Conservation (phyloP, 1,284 basidiomycete species). For the Pseudozyma hubeiensis region DNA sequence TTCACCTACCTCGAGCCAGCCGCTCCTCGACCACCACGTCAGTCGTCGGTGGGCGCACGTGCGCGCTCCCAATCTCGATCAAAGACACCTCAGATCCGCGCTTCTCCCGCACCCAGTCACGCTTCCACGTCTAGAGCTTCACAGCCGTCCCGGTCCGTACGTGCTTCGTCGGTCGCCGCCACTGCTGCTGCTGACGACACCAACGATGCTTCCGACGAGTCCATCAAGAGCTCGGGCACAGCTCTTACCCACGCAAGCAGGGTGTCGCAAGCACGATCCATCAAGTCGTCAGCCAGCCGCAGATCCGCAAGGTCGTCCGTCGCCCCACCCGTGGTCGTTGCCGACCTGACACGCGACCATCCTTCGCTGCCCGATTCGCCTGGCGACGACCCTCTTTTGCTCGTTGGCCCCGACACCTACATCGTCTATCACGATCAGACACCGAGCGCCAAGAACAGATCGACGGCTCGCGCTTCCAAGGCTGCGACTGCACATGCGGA, state of each 20-base stretch:
- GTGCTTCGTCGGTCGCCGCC: constrained; percentile 12
- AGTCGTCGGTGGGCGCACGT: constrained; percentile 11
- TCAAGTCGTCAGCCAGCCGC: not conserved
- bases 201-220: constrained; percentile 25
- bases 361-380: constrained; percentile 46
- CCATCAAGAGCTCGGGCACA: constrained; percentile 33
- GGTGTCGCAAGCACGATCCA: constrained; percentile 8
- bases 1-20: constrained; percentile 43
- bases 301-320: constrained; percentile 17
- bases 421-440: constrained; percentile 37
- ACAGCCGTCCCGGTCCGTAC: constrained; percentile 10
- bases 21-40: constrained; percentile 13
- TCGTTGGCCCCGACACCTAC: constrained; percentile 39
- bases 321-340: constrained; percentile 24
- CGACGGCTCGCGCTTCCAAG: constrained; percentile 1
- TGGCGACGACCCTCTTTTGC: constrained; percentile 48
- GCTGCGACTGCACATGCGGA: not conserved
- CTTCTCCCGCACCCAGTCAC: constrained; percentile 25
- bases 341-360: constrained; percentile 35
- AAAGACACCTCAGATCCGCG: constrained; percentile 32
- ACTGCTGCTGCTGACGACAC: constrained; percentile 12
- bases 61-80: constrained; percentile 31
- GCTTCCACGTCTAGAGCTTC: constrained; percentile 10
- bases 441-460: constrained; percentile 21
- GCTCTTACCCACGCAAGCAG: constrained; percentile 17